A percentile compares a stretch with the other conserved stretches of the same genome.
Conservation (phyloP, 495 filamentous ascomycete genomes). For the Stereocaulon alpinum region DNA sequence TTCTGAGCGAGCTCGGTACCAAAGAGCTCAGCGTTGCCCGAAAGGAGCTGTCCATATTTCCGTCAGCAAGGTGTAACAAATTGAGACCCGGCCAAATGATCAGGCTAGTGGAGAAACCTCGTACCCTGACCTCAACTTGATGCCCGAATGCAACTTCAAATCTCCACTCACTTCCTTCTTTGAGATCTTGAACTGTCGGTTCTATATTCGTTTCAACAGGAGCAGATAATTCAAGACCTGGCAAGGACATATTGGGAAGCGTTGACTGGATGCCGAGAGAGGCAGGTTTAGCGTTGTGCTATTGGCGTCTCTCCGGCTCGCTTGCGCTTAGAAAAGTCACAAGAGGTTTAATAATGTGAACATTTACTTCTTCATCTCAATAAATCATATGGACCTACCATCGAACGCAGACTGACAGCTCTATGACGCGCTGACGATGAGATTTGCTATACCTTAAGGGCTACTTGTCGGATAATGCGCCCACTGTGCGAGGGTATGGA, state of each 20-base stretch:
- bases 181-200: conserved; percentile 29
- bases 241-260: conserved; percentile 21
- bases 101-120: conserved; percentile 8
- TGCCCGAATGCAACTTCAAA: conserved; percentile 72
- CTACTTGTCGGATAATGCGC: too few species aligned
- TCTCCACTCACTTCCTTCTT: conserved; percentile 64
- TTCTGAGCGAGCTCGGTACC: conserved; percentile 84
- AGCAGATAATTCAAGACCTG: conserved; percentile 21
- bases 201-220: conserved; percentile 12
- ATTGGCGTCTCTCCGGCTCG: neutral
- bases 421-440: too few species aligned
- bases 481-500: too few species aligned
- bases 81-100: neutral
- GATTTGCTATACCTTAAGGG: too few species aligned
- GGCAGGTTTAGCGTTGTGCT: neutral
- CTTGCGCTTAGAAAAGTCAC: neutral
- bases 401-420: too few species aligned
- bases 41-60: conserved; percentile 43
- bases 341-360: too few species aligned
- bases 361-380: too few species aligned
- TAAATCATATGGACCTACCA: too few species aligned
- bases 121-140: conserved; percentile 52
- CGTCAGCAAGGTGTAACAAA: neutral
- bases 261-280: neutral
- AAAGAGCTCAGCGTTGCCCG: conserved; percentile 86